These are phyloP conservation scores for Ogataea dorogensis DNA, from an alignment of 805 yeast genomes.

Conservation along the genomic window DNA sequence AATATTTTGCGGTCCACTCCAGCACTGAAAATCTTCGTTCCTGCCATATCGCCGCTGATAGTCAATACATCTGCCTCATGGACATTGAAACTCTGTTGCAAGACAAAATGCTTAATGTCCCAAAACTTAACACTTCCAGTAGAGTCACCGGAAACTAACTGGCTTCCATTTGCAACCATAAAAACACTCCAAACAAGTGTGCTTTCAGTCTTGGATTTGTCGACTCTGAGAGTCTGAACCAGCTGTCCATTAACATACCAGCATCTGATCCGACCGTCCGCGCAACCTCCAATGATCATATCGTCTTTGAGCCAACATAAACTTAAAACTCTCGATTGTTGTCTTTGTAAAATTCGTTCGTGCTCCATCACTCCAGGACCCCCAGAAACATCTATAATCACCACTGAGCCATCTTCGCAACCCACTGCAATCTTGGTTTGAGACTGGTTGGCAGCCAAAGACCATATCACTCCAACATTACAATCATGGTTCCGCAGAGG, in stretches of 20 bases:
- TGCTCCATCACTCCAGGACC: conserved; percentile 84
- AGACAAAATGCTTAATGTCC: conserved; percentile 76
- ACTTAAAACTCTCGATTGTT: conserved; percentile 75
- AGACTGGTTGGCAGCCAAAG: conserved; percentile 61
- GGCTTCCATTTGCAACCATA: conserved; percentile 59
- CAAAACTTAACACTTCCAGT: conserved; percentile 92
- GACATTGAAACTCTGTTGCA: conserved; percentile 74
- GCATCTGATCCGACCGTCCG: conserved; percentile 86
- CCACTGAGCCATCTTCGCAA: conserved; percentile 93
- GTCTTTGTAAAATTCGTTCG: conserved; percentile 73
- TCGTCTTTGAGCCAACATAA: conserved; percentile 71
- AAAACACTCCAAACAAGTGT: conserved; percentile 88
- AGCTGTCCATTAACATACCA: conserved; percentile 73
- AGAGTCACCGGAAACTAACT: conserved; percentile 93
- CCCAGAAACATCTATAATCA: conserved; percentile 77
- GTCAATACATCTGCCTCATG: conserved; percentile 92
- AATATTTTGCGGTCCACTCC: conserved; percentile 93
- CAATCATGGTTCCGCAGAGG: conserved; percentile 80
- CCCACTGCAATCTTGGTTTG: conserved; percentile 78
- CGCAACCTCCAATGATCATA: conserved; percentile 85
- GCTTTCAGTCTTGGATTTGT: conserved; percentile 78
- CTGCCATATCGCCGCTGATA: conserved; percentile 56
- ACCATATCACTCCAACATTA: conserved; percentile 94
- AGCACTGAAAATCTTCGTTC: conserved; percentile 72
- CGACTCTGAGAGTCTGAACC: conserved; percentile 86